Conservation (phyloP, 2,329 filamentous ascomycete genomes). For the Daldinia eschscholtzii region DNA sequence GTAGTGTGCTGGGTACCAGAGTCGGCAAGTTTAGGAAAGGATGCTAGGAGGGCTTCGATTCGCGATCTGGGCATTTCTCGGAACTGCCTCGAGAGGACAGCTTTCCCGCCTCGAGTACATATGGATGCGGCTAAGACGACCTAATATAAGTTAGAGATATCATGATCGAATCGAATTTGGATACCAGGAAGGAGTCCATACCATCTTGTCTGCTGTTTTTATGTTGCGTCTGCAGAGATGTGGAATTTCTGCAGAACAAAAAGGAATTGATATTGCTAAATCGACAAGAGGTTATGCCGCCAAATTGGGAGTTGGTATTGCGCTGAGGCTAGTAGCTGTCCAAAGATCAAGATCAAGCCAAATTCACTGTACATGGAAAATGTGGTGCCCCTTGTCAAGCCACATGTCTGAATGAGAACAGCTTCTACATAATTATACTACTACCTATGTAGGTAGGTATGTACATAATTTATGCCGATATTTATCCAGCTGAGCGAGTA, state of each 20-base stretch:
- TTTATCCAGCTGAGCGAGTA: conserved; percentile 6
- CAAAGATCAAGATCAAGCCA: conserved; percentile 33
- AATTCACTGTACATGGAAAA: conserved; percentile 38
- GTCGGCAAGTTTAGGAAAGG: conserved; percentile 97
- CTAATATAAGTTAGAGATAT: conserved; percentile 61
- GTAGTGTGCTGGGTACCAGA: conserved; percentile 97
- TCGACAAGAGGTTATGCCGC: conserved; percentile 13
- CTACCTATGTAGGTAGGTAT: no score
- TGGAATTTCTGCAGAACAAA: background rate
- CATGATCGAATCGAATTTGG: conserved; percentile 16
- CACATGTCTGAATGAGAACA: conserved; percentile 35
- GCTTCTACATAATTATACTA: no score
- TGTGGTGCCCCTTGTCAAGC: conserved; percentile 42
- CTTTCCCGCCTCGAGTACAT: conserved; percentile 97
- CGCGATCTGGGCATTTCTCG: conserved; percentile 96
- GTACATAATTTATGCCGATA: background rate
- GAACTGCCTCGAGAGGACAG: conserved; percentile 97
- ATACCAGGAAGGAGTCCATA: conserved; percentile 28
- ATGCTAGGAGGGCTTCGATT: conserved; percentile 95
- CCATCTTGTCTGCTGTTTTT: conserved; percentile 40
- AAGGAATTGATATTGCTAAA: conserved; percentile 3
- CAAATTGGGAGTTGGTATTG: conserved; percentile 15
- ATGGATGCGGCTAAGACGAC: conserved; percentile 99
- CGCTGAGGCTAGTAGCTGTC: conserved; percentile 32
- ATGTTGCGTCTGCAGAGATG: conserved; percentile 1